Evolutionary conservation across 768 basidiomycete genomes (phyloP).

Genomic region (Bullera alba): DNA sequence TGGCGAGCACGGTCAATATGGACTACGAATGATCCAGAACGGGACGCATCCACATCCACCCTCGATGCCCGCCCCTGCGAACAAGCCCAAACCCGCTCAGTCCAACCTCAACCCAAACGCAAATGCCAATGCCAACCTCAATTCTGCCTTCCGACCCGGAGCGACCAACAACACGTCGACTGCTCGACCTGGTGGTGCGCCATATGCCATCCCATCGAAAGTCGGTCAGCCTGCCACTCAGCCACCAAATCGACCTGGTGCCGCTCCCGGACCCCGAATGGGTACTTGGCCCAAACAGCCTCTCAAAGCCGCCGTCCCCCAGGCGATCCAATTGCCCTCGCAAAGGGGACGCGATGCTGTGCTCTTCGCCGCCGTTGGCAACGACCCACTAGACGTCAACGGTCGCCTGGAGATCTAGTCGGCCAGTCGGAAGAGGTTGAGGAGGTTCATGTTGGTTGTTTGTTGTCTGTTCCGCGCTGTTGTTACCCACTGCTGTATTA

Average conservation of each 20-base stretch:
- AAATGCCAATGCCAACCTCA: background rate
- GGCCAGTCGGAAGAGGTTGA: too few relatives aligned
- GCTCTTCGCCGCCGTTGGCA: slow-evolving; percentile 27
- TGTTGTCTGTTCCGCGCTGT: too few relatives aligned
- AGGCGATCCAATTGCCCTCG: background rate
- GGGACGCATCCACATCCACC: slow-evolving; percentile 47
- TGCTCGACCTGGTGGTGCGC: slow-evolving; percentile 7
- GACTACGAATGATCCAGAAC: slow-evolving; percentile 68
- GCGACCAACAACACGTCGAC: slow-evolving; percentile 2
- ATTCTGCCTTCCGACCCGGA: background rate
- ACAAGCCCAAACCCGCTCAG: slow-evolving; percentile 3
- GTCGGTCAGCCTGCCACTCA: background rate
- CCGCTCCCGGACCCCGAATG: slow-evolving; percentile 6
- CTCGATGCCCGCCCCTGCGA: slow-evolving; percentile 11
- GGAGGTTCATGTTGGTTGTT: too few relatives aligned
- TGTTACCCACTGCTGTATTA: too few relatives aligned
- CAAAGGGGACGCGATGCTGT: slow-evolving; percentile 36
- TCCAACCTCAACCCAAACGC: background rate
- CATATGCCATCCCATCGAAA: slow-evolving; percentile 17
- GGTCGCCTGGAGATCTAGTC: slow-evolving; percentile 14
- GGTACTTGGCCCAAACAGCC: slow-evolving; percentile 17
- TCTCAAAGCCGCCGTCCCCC: background rate
- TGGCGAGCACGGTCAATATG: slow-evolving; percentile 87
- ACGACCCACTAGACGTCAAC: slow-evolving; percentile 18
- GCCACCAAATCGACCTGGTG: background rate